phyloP scores from a whole-genome alignment of 148 eudicot species.

The Nepenthes gracilis region DNA sequence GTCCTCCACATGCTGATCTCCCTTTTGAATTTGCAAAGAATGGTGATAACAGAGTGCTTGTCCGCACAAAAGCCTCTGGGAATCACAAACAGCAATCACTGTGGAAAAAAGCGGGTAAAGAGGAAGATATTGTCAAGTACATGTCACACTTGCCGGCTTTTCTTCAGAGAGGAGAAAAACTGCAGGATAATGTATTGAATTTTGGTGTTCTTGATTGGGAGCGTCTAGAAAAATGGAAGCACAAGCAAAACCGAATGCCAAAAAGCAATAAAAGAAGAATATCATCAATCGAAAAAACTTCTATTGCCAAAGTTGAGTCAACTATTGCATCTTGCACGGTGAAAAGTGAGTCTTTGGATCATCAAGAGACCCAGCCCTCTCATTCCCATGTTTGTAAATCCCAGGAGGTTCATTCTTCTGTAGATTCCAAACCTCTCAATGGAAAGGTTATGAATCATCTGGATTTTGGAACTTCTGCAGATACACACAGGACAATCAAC shows the following conservation, averaged over 20 bases:
- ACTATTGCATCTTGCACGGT: constrained; percentile 4
- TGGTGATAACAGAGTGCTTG: constrained; percentile 10
- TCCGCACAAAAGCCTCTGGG: constrained; percentile 17
- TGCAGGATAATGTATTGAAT: constrained; percentile 51
- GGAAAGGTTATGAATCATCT: constrained; percentile 11
- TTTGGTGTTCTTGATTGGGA: constrained; percentile 90
- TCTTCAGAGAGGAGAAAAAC: constrained; percentile 53
- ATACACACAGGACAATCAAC: too few relatives aligned
- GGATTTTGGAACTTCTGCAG: too few relatives aligned
- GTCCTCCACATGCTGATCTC: constrained; percentile 23
- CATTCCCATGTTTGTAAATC: constrained; percentile 12
- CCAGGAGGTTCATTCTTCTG: constrained; percentile 18
- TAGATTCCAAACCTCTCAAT: constrained; percentile 15
- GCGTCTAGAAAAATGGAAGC: constrained; percentile 63
- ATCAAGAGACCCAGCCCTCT: constrained; percentile 20
- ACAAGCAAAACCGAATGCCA: constrained; percentile 19
- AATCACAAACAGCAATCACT: constrained; percentile 13
- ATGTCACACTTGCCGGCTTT: constrained; percentile 79
- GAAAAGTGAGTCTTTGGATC: constrained; percentile 12
- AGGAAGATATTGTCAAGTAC: constrained; percentile 67
- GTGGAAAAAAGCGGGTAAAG: constrained; percentile 15
- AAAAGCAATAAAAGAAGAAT: constrained; percentile 5
- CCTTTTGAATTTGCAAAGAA: constrained; percentile 21
- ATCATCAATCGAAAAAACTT: constrained; percentile 10
- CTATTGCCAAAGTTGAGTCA: constrained; percentile 4